A percentile compares a stretch with the other conserved stretches of the same genome.
Evolutionary conservation across 345 rosid genomes (phyloP).

Genomic region (Euphorbia lathyris): DNA sequence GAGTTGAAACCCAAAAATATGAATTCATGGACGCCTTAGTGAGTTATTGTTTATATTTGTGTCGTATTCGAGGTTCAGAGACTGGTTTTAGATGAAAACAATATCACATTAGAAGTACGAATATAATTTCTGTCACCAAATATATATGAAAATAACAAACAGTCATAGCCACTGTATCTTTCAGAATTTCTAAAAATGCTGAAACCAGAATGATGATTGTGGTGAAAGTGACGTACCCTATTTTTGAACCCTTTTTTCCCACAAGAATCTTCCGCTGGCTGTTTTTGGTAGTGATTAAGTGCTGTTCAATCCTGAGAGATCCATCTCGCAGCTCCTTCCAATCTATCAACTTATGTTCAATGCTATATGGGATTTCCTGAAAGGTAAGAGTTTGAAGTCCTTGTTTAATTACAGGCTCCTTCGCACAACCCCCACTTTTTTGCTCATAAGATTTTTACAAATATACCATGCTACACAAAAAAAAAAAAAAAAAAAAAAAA

Average conservation of each 20-base stretch:
- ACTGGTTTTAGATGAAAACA: neutral
- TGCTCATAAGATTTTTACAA: neutral
- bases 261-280: slow-evolving; percentile 95
- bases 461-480: neutral
- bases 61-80: neutral
- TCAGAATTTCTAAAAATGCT: neutral
- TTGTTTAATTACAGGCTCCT: neutral
- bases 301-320: slow-evolving; percentile 87
- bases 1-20: neutral
- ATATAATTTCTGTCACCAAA: neutral
- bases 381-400: slow-evolving; percentile 4
- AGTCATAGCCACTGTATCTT: neutral
- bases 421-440: neutral
- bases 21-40: neutral
- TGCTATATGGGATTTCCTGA: slow-evolving; percentile 78
- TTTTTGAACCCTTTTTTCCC: slow-evolving; percentile 81
- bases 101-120: neutral
- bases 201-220: neutral
- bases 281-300: slow-evolving; percentile 57
- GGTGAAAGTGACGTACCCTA: slow-evolving; percentile 50
- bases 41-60: neutral
- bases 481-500: no score
- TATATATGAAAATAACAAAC: neutral
- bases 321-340: slow-evolving; percentile 87
- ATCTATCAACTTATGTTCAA: slow-evolving; percentile 81